These are phyloP conservation scores for Solanum ossicruentum DNA, from an alignment of 257 asterid genomes.

Conservation along the genomic window DNA sequence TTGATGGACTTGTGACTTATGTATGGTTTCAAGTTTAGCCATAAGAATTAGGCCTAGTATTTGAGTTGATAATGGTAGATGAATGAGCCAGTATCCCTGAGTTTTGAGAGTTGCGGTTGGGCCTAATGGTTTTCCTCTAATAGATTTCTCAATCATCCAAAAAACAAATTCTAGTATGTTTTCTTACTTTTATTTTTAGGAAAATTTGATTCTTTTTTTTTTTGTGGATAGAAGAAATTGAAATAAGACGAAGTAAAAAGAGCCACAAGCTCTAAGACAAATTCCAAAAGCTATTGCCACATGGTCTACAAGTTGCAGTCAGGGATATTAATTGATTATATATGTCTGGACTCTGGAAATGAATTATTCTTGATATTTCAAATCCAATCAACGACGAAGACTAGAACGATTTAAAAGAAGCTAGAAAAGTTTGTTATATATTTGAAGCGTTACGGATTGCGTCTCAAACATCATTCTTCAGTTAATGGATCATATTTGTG, in stretches of 20 bases:
- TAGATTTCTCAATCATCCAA: not conserved
- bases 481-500: slow-evolving; percentile 18
- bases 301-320: not conserved
- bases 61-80: not conserved
- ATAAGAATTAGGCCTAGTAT: not conserved
- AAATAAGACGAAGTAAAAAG: not conserved
- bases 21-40: not conserved
- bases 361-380: not conserved
- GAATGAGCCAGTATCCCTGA: not conserved
- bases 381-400: not conserved
- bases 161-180: not conserved
- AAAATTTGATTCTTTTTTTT: not conserved
- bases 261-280: slow-evolving; percentile 23
- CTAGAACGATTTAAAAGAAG: not conserved
- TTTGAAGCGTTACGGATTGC: no score
- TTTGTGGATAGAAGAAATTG: not conserved
- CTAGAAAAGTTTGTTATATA: not conserved
- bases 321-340: not conserved
- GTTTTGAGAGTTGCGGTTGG: not conserved
- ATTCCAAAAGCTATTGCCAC: not conserved
- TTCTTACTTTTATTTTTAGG: not conserved
- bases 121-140: not conserved
- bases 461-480: not conserved
- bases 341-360: not conserved
- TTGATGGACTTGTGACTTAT: not conserved